phyloP scores from a whole-genome alignment of 768 basidiomycete genomes.

The Chalciporus sphaerocephalus region DNA sequence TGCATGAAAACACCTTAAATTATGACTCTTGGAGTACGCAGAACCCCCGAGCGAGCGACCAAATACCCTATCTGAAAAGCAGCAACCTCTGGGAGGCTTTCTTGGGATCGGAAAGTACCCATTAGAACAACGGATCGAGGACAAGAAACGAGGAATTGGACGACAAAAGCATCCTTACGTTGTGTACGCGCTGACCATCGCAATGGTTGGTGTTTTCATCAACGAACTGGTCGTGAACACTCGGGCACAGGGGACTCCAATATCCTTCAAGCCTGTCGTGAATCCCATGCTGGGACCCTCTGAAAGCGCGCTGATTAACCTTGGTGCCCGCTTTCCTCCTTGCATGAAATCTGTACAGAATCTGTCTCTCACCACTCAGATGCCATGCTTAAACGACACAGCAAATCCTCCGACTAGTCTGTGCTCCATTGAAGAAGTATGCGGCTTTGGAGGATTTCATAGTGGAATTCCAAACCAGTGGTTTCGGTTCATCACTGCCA shows the following conservation, averaged over 20 bases:
- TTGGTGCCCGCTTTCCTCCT: constrained; percentile 90
- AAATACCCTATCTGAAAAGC: constrained; percentile 37
- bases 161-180: constrained; percentile 76
- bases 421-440: constrained; percentile 78
- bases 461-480: constrained; percentile 48
- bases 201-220: constrained; percentile 75
- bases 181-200: constrained; percentile 59
- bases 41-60: constrained; percentile 41
- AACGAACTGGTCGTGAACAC: constrained; percentile 79
- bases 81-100: constrained; percentile 38
- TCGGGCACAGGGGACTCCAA: constrained; percentile 71
- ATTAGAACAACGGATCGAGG: constrained; percentile 76
- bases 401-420: constrained; percentile 66
- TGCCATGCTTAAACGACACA: constrained; percentile 78
- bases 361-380: constrained; percentile 48
- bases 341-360: constrained; percentile 76
- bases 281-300: constrained; percentile 94
- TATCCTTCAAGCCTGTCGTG: constrained; percentile 84
- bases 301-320: constrained; percentile 72
- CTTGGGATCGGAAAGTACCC: constrained; percentile 53
- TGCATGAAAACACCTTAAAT: not conserved
- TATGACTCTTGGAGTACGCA: constrained; percentile 51
- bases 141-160: constrained; percentile 82
- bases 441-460: constrained; percentile 79
- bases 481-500: constrained; percentile 77